phyloP scores from a whole-genome alignment of 331 rosid genomes.

The Quercus phellos region DNA sequence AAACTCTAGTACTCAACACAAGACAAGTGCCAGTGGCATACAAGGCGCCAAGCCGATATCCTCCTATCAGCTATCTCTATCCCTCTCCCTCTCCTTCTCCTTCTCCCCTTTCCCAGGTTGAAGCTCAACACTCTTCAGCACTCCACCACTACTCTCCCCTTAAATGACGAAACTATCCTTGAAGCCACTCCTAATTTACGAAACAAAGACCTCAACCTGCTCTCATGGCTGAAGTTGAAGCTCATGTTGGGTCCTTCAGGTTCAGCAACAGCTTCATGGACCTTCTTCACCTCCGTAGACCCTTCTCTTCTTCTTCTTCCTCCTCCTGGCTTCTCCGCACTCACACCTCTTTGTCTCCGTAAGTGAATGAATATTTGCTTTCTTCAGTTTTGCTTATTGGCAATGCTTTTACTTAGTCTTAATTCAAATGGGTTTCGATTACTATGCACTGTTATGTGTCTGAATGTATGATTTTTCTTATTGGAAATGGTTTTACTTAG shows the following conservation, averaged over 20 bases:
- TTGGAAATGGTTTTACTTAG: slow-evolving; percentile 4
- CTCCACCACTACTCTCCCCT: neutral
- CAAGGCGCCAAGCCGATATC: slow-evolving; percentile 29
- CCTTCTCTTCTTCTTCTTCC: slow-evolving; percentile 20
- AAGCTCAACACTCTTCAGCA: neutral
- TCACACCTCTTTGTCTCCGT: slow-evolving; percentile 47
- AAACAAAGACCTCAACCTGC: neutral
- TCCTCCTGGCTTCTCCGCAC: slow-evolving; percentile 24
- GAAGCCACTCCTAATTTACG: slow-evolving; percentile 9
- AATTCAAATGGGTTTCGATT: no score
- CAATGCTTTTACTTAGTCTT: no score
- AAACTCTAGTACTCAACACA: no score
- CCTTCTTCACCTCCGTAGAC: slow-evolving; percentile 35
- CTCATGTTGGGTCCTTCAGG: slow-evolving; percentile 36
- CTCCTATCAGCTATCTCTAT: neutral
- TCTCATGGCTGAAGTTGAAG: slow-evolving; percentile 25
- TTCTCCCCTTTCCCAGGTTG: neutral
- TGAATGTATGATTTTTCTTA: neutral
- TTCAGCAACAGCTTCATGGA: slow-evolving; percentile 32
- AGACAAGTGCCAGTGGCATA: slow-evolving; percentile 14
- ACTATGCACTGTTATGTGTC: neutral
- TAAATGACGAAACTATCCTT: slow-evolving; percentile 26
- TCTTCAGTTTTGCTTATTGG: no score
- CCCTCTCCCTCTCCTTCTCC: neutral
- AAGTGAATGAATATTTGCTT: slow-evolving; percentile 15